These are phyloP conservation scores for Aspergillus sp. DNA, from an alignment of 2,329 filamentous ascomycete species.

Conservation along the genomic window DNA sequence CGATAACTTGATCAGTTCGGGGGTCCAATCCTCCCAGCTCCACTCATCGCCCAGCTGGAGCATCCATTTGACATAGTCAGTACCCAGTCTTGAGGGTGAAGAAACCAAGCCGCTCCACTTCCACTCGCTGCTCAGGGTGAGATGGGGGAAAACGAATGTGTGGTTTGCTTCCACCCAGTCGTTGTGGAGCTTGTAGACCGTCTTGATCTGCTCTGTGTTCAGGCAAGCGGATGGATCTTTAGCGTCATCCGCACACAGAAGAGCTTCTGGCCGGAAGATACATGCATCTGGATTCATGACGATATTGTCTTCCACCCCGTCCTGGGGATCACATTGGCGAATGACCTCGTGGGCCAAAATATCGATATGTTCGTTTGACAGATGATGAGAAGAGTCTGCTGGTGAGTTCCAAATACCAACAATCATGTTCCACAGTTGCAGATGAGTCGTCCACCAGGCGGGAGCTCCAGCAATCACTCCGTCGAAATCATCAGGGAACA, in stretches of 20 bases:
- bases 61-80: slow-evolving; percentile 33
- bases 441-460: slow-evolving; percentile 54
- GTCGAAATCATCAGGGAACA: slow-evolving; percentile 59
- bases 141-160: slow-evolving; percentile 29
- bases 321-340: slow-evolving; percentile 53
- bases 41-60: slow-evolving; percentile 26
- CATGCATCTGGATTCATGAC: slow-evolving; percentile 52
- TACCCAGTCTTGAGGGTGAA: slow-evolving; percentile 27
- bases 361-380: slow-evolving; percentile 44
- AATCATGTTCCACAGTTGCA: slow-evolving; percentile 50
- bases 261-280: slow-evolving; percentile 31
- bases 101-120: not conserved
- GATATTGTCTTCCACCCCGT: slow-evolving; percentile 54
- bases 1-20: slow-evolving; percentile 38
- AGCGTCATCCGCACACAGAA: slow-evolving; percentile 36
- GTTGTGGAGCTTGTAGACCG: slow-evolving; percentile 17
- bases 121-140: slow-evolving; percentile 4
- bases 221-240: slow-evolving; percentile 40
- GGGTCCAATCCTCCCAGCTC: slow-evolving; percentile 41
- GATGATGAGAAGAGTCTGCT: slow-evolving; percentile 46
- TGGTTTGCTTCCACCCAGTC: slow-evolving; percentile 23
- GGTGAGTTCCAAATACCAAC: slow-evolving; percentile 54
- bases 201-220: slow-evolving; percentile 46
- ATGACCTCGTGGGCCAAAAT: slow-evolving; percentile 49
- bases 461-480: slow-evolving; percentile 54